A percentile compares a stretch with the other conserved stretches of the same genome.
Conservation (phyloP, 2,329 filamentous ascomycete species). For the Pseudopithomyces maydicus region DNA sequence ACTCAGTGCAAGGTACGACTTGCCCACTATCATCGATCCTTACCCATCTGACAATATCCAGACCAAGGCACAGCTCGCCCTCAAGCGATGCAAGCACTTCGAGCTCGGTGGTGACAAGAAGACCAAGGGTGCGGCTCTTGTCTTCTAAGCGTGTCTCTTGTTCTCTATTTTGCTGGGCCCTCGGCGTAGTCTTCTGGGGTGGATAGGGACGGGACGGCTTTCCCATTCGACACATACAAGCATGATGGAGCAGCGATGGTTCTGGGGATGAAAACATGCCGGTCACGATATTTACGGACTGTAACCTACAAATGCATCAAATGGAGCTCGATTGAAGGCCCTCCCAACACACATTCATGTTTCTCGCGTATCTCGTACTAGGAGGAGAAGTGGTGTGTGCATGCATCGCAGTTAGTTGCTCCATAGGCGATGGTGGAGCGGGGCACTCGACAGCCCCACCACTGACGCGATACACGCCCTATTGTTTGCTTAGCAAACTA, state of each 20-base stretch:
- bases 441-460: slow-evolving; percentile 12
- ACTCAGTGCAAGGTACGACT: slow-evolving; percentile 76
- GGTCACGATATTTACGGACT: slow-evolving; percentile 43
- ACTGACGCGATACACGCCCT: slow-evolving; percentile 1
- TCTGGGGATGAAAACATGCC: slow-evolving; percentile 40
- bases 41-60: slow-evolving; percentile 19
- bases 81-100: slow-evolving; percentile 99
- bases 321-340: slow-evolving; percentile 46
- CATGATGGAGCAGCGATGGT: slow-evolving; percentile 33
- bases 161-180: slow-evolving; percentile 47
- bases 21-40: too few species aligned
- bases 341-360: background rate
- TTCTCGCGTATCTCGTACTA: background rate
- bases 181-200: slow-evolving; percentile 45
- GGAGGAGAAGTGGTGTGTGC: background rate
- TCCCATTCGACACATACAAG: slow-evolving; percentile 39
- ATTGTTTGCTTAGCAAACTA: slow-evolving; percentile 2
- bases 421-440: background rate
- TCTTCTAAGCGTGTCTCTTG: slow-evolving; percentile 80
- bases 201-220: slow-evolving; percentile 40
- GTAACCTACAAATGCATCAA: slow-evolving; percentile 48
- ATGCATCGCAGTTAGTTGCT: background rate
- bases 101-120: slow-evolving; percentile 99
- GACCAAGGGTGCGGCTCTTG: slow-evolving; percentile 99
- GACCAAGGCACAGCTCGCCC: slow-evolving; percentile 94